Conservation (phyloP, 2,329 filamentous ascomycete species). For the Apiospora sp. region DNA sequence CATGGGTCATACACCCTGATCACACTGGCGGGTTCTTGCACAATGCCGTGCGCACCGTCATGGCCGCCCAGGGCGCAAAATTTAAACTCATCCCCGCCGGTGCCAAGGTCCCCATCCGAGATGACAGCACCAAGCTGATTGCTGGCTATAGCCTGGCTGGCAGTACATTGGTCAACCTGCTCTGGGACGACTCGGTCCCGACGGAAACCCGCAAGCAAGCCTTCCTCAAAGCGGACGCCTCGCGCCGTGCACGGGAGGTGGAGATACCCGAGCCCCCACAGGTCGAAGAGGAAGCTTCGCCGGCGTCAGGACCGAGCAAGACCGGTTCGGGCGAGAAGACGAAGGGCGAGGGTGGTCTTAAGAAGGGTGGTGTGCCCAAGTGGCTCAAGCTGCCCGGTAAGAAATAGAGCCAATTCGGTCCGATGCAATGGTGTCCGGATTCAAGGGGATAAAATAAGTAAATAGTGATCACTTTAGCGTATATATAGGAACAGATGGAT, state of each 20-base stretch:
- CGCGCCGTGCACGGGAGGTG: constrained; percentile 70
- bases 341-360: constrained; percentile 43
- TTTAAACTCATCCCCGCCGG: constrained; percentile 77
- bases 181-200: constrained; percentile 74
- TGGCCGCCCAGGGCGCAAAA: constrained; percentile 68
- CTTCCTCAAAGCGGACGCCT: constrained; percentile 66
- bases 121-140: constrained; percentile 69
- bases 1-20: constrained; percentile 71
- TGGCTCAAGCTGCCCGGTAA: constrained; percentile 21
- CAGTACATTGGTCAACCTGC: constrained; percentile 76
- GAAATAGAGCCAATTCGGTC: not conserved
- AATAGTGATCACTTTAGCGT: constrained; percentile 14
- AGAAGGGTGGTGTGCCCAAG: constrained; percentile 21
- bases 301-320: constrained; percentile 40
- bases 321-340: constrained; percentile 37
- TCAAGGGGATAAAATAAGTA: not conserved
- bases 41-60: constrained; percentile 74
- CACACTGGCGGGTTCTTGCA: constrained; percentile 80
- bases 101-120: constrained; percentile 54
- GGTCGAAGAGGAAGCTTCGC: constrained; percentile 49
- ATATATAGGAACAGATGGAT: not conserved
- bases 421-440: not conserved
- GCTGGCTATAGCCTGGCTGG: constrained; percentile 74
- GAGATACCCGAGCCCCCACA: constrained; percentile 66
- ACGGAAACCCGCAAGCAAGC: constrained; percentile 60